Base-by-base conservation (phyloP, 1,284 basidiomycete species). In the Ustilago hordei region DNA sequence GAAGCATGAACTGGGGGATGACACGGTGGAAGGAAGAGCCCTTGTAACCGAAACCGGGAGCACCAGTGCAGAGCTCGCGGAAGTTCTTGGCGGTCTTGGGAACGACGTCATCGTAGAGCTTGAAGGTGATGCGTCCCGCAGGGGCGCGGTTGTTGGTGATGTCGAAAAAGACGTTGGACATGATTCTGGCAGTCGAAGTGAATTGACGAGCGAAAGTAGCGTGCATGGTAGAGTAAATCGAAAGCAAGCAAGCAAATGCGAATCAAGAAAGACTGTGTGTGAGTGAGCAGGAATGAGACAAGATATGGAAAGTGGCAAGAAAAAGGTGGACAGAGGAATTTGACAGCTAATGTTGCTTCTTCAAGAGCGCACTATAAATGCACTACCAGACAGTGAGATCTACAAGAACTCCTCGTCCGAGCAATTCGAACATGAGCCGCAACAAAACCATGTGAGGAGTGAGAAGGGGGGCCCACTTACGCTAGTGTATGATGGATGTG, bases 1-100 rank as follows among this genome's bases (percentile, higher is more conserved):
- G 79, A 12, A 81, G 81, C 63, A 91, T 91, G 87, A 91, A 91
- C 86, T 90, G 87, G 87, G 90, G 90, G 87, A 92, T 92, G 79
- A 85, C 82, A 53, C 82, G 81, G 81, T 78, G 91, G 89, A 92
- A 92, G 70, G 88, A 88, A 55, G 90, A 91, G 67, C 91, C 91
- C 87, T 91, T 89, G 89, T 92, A 92, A 19, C 91, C 91, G 75
- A 89, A 90, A 87, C 93, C 93, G 81, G 90, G 91, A 82, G 91
- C 89, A 52, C 82, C 81, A 57, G 78, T 79, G 62, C 78, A 79
- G 41, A 86, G 81, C 60, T 75, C 74, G 54, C 83, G 80, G 77
- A 86, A 86, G 80, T 85, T 85, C 54, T 76, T 69, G 35, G 79
- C 69, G 4, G 85, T 86, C 70, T 82, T 85, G 68, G 85, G 85